These are phyloP conservation scores for Zymoseptoria pseudotritici DNA, from an alignment of 2,329 filamentous ascomycete genomes.

Conservation along the genomic window DNA sequence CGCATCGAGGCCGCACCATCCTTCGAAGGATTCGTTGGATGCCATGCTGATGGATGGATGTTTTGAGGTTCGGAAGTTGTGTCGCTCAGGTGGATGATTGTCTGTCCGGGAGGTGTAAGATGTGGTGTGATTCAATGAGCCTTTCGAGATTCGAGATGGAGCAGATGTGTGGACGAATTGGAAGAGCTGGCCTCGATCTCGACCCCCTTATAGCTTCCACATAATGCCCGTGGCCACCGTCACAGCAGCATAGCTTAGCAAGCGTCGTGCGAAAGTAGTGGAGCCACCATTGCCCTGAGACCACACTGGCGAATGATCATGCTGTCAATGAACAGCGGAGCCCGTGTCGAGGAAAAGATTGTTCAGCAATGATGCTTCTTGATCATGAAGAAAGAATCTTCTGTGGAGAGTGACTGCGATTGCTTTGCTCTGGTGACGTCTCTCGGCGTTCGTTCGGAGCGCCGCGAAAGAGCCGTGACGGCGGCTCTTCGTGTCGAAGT, in stretches of 20 bases:
- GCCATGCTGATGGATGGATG: constrained; percentile 6
- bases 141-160: background rate
- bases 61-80: background rate
- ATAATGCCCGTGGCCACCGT: background rate
- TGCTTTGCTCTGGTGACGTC: background rate
- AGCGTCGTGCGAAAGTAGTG: background rate
- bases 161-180: background rate
- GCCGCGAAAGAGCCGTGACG: background rate
- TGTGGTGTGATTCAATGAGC: background rate
- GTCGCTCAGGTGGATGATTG: background rate
- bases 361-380: background rate
- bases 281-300: too few relatives aligned
- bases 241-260: background rate
- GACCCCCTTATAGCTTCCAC: background rate
- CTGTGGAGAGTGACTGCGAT: background rate
- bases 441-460: background rate
- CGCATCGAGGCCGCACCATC: constrained; percentile 49
- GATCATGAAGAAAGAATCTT: background rate
- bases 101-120: background rate
- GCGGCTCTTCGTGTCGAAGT: background rate
- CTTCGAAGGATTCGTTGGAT: constrained; percentile 46
- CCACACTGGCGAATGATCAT: background rate
- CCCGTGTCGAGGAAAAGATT: background rate
- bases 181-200: background rate
- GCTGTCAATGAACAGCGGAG: background rate